phyloP scores from a whole-genome alignment of 805 yeast species.

The Saitoella complicata region DNA sequence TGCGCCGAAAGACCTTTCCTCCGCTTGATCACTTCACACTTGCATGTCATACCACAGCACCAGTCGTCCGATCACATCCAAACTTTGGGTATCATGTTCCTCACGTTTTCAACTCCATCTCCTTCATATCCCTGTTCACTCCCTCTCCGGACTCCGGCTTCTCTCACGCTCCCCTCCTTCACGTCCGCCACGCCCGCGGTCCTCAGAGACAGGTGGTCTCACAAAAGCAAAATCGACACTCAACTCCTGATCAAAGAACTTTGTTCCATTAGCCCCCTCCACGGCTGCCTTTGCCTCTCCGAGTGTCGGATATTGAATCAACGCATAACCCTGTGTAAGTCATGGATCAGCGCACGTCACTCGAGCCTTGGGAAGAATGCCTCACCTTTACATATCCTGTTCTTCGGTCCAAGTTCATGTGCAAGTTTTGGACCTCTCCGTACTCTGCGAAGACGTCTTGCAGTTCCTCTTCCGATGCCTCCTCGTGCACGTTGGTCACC shows the following conservation, averaged over 20 bases:
- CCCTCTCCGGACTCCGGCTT: too few relatives aligned
- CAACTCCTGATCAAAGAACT: constrained; percentile 22
- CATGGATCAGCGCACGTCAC: neutral
- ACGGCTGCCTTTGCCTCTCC: constrained; percentile 25
- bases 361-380: neutral
- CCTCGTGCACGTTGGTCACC: constrained; percentile 28
- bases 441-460: constrained; percentile 27
- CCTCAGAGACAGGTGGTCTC: constrained; percentile 10
- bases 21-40: too few relatives aligned
- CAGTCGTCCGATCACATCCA: too few relatives aligned
- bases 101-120: too few relatives aligned
- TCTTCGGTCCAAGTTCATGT: constrained; percentile 28
- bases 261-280: constrained; percentile 18
- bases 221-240: constrained; percentile 28
- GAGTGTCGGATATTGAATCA: constrained; percentile 22
- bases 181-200: too few relatives aligned
- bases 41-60: too few relatives aligned
- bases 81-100: too few relatives aligned
- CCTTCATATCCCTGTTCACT: too few relatives aligned
- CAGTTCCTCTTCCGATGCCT: constrained; percentile 30
- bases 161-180: too few relatives aligned
- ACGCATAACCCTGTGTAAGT: constrained; percentile 23
- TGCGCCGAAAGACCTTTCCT: too few relatives aligned
- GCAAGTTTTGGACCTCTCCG: constrained; percentile 25
- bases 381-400: constrained; percentile 27